Conservation (phyloP, 192 early-diverging fungal genomes). For the Chytriomyces sp. region DNA sequence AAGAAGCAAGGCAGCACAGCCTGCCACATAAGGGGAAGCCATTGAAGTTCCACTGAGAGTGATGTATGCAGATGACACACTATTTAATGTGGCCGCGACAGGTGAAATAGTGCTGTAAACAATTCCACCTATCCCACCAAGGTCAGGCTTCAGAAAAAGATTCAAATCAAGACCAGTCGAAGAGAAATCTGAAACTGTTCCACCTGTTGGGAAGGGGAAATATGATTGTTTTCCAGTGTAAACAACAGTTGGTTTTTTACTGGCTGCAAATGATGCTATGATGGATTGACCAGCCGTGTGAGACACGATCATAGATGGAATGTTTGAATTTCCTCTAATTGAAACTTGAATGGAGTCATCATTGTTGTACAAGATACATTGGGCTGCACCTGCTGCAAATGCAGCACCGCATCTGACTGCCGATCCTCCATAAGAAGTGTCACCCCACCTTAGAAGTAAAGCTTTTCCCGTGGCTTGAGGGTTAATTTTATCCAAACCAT, state of each 20-base stretch:
- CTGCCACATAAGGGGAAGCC: conserved; percentile 80
- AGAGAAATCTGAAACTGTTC: conserved; percentile 70
- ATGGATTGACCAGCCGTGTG: conserved; percentile 14
- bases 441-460: conserved; percentile 35
- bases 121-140: conserved; percentile 44
- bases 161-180: conserved; percentile 74
- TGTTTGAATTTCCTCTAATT: conserved; percentile 14
- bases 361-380: conserved; percentile 43
- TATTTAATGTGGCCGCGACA: neutral
- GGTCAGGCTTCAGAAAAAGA: conserved; percentile 61
- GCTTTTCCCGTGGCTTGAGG: conserved; percentile 35
- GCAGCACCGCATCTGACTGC: conserved; percentile 33
- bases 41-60: conserved; percentile 71
- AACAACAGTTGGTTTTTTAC: conserved; percentile 35
- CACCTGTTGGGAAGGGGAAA: conserved; percentile 50
- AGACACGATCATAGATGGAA: conserved; percentile 24
- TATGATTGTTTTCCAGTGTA: conserved; percentile 53
- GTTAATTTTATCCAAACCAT: conserved; percentile 13
- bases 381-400: conserved; percentile 19
- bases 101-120: conserved; percentile 37
- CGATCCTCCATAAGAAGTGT: conserved; percentile 3
- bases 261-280: conserved; percentile 26
- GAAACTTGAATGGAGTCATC: neutral
- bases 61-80: conserved; percentile 18
- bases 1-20: conserved; percentile 65